A percentile compares a stretch with the other conserved stretches of the same genome.
Evolutionary conservation across 108 stramenopile genomes (phyloP).

Genomic region (Epithemia pelagica): DNA sequence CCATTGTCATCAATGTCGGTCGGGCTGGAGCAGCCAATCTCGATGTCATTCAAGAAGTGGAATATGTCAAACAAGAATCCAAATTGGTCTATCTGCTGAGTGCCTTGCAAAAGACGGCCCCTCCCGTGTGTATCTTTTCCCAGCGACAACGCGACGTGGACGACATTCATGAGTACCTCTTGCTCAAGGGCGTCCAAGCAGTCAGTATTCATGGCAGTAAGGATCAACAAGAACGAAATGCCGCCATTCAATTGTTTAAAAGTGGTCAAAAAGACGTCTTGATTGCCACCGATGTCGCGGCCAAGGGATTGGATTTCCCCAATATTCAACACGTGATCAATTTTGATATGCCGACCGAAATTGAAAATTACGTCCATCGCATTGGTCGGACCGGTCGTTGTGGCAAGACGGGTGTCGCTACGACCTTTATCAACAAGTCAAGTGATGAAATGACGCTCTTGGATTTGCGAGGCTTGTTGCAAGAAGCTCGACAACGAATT

Average conservation of each 20-base stretch:
- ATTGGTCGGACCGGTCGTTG: slow-evolving; percentile 99
- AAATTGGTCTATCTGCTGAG: slow-evolving; percentile 95
- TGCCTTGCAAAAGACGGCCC: slow-evolving; percentile 97
- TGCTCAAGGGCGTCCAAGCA: slow-evolving; percentile 97
- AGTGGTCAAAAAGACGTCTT: slow-evolving; percentile 92
- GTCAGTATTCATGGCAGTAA: slow-evolving; percentile 99
- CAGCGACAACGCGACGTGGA: slow-evolving; percentile 96
- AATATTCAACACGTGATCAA: slow-evolving; percentile 99
- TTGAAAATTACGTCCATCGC: slow-evolving; percentile 93
- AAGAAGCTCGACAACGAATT: slow-evolving; percentile 97
- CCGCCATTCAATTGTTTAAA: slow-evolving; percentile 91
- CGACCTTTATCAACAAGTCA: slow-evolving; percentile 98
- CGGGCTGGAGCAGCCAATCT: slow-evolving; percentile 97
- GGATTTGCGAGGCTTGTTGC: slow-evolving; percentile 95
- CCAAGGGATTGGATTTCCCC: slow-evolving; percentile 98
- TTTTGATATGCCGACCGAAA: slow-evolving; percentile 99
- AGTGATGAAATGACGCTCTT: slow-evolving; percentile 89
- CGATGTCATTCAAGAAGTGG: slow-evolving; percentile 99
- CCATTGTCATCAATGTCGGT: slow-evolving; percentile 96
- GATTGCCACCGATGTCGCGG: slow-evolving; percentile 98
- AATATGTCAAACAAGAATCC: slow-evolving; percentile 97
- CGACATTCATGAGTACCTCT: slow-evolving; percentile 97
- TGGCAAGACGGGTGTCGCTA: slow-evolving; percentile 98
- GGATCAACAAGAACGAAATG: slow-evolving; percentile 97
- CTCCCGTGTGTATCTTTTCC: slow-evolving; percentile 97